A percentile compares a stretch with the other conserved stretches of the same genome.
Evolutionary conservation across 768 basidiomycete species (phyloP).

Genomic region (Boletus insuetus): DNA sequence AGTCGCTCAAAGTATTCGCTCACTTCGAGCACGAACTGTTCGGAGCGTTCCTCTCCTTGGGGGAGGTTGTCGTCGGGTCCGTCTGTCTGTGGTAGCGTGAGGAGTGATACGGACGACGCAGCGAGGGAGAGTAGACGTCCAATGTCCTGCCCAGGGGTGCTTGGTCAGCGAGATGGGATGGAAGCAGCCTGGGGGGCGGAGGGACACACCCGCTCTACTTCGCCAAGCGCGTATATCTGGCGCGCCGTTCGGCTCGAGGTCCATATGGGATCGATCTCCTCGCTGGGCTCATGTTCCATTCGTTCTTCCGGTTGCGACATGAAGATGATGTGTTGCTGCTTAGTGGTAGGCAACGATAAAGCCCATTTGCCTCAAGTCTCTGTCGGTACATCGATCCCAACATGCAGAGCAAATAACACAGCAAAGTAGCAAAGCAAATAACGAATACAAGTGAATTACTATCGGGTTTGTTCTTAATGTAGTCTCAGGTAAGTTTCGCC

Average conservation of each 20-base stretch:
- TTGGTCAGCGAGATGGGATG: not conserved
- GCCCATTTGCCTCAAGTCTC: too few relatives aligned
- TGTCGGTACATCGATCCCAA: not conserved
- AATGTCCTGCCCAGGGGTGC: constrained; percentile 53
- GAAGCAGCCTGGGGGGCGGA: not conserved
- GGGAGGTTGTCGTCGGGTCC: constrained; percentile 63
- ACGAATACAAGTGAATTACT: constrained; percentile 33
- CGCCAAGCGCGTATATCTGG: constrained; percentile 76
- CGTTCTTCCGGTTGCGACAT: constrained; percentile 25
- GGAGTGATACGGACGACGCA: constrained; percentile 72
- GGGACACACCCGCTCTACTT: constrained; percentile 68
- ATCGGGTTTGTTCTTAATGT: constrained; percentile 22
- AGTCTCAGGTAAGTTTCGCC: constrained; percentile 53
- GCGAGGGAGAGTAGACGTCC: constrained; percentile 72
- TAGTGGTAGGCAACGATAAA: too few relatives aligned
- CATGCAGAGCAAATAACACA: constrained; percentile 25
- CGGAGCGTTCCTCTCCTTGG: constrained; percentile 79
- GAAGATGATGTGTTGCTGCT: not conserved
- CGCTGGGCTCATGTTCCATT: constrained; percentile 11
- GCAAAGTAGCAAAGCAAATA: constrained; percentile 31
- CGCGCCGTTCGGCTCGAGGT: constrained; percentile 75
- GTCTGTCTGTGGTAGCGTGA: constrained; percentile 84
- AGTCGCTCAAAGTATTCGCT: constrained; percentile 84
- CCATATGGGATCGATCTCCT: constrained; percentile 75
- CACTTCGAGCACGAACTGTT: constrained; percentile 81